phyloP scores from a whole-genome alignment of 2,329 filamentous ascomycete species.

The Macrophomina phaseolina region DNA sequence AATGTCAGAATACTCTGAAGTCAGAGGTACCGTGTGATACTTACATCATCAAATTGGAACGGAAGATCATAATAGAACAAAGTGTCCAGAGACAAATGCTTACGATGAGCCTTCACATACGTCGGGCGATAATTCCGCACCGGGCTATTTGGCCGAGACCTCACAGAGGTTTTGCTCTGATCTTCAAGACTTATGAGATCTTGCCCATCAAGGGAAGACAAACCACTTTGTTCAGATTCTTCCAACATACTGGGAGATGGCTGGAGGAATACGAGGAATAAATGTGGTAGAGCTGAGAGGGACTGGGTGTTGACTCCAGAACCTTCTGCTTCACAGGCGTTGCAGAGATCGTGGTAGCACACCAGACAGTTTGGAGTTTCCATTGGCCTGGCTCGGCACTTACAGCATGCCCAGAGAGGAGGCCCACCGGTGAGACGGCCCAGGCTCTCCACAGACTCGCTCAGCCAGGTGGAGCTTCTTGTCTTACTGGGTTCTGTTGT shows the following conservation, averaged over 20 bases:
- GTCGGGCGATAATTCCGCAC: background rate
- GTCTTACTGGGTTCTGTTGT: background rate
- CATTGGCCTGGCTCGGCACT: constrained; percentile 23
- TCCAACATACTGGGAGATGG: constrained; percentile 4
- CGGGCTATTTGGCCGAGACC: constrained; percentile 8
- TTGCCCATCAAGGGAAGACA: background rate
- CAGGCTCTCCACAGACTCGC: background rate
- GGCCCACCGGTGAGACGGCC: background rate
- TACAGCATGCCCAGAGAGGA: constrained; percentile 18
- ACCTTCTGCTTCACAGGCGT: constrained; percentile 4
- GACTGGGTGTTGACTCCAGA: background rate
- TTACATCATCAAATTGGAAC: constrained; percentile 10
- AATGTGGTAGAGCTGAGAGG: background rate
- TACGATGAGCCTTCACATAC: constrained; percentile 9
- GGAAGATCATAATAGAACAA: constrained; percentile 24
- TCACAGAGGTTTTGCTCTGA: background rate
- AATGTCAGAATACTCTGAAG: background rate
- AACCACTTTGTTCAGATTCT: background rate
- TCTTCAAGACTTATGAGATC: background rate
- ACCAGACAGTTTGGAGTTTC: constrained; percentile 17
- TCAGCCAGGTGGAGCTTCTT: constrained; percentile 3
- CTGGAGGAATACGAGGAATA: constrained; percentile 14
- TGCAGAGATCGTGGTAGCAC: constrained; percentile 21
- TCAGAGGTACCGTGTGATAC: background rate
- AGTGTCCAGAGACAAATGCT: constrained; percentile 18